Percentiles rank a stretch among this genome's conserved stretches.
Evolutionary conservation across 306 rosid species (phyloP).

Genomic region (Quercus glauca): DNA sequence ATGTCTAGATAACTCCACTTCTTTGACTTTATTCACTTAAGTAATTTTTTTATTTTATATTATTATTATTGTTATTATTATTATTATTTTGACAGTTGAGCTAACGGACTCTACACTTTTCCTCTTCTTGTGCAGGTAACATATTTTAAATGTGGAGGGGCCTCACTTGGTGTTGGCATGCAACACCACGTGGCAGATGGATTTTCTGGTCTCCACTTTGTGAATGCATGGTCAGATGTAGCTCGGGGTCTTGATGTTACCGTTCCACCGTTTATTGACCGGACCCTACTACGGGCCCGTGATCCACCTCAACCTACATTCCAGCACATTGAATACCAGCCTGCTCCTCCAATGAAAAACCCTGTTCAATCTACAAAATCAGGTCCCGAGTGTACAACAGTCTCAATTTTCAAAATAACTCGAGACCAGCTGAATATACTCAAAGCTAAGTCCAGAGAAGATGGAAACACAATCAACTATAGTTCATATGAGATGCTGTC

Average conservation of each 20-base stretch:
- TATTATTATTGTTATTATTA: not conserved
- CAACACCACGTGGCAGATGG: slow-evolving; percentile 90
- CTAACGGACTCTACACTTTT: not conserved
- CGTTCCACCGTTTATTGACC: slow-evolving; percentile 65
- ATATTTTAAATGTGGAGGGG: slow-evolving; percentile 88
- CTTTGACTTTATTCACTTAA: not conserved
- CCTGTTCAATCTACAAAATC: slow-evolving; percentile 33
- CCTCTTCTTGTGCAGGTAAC: slow-evolving; percentile 52
- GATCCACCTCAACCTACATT: slow-evolving; percentile 77
- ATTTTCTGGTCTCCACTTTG: slow-evolving; percentile 79
- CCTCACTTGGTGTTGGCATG: slow-evolving; percentile 89
- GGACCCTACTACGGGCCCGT: slow-evolving; percentile 65
- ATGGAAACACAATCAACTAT: slow-evolving; percentile 53
- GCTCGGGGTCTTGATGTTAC: slow-evolving; percentile 76
- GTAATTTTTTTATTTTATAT: too few species aligned
- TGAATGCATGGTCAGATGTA: slow-evolving; percentile 89
- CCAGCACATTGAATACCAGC: slow-evolving; percentile 80
- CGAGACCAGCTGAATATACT: slow-evolving; percentile 58
- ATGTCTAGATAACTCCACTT: not conserved
- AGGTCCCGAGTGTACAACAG: slow-evolving; percentile 28
- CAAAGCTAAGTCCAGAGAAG: slow-evolving; percentile 66
- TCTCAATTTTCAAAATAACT: slow-evolving; percentile 62
- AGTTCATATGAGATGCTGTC: slow-evolving; percentile 87
- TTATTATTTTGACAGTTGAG: not conserved
- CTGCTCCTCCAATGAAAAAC: slow-evolving; percentile 64